These are phyloP conservation scores for Raffaelea ambrosiae DNA, from an alignment of 2,329 filamentous ascomycete species.

Conservation along the genomic window DNA sequence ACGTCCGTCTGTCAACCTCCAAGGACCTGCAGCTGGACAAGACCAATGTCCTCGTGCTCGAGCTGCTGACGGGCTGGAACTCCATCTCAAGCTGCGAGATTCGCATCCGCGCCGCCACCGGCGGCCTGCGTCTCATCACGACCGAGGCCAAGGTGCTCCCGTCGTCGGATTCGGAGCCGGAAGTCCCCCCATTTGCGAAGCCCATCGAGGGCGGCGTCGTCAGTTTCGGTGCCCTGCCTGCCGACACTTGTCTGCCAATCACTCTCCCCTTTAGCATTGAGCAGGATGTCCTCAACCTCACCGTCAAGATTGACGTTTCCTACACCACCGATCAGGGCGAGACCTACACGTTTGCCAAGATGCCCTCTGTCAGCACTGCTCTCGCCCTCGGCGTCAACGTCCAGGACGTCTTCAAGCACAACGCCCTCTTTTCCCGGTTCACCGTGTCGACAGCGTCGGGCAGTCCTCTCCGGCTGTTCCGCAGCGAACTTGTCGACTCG, in stretches of 20 bases:
- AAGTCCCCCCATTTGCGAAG: constrained; percentile 29
- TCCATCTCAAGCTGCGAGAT: constrained; percentile 50
- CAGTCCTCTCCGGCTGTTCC: constrained; percentile 66
- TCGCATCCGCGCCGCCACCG: constrained; percentile 55
- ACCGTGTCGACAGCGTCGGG: constrained; percentile 74
- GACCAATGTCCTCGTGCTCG: constrained; percentile 67
- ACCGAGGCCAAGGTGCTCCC: constrained; percentile 44
- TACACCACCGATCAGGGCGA: constrained; percentile 54
- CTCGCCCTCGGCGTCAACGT: constrained; percentile 91
- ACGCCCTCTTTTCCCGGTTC: constrained; percentile 77
- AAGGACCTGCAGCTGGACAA: constrained; percentile 71
- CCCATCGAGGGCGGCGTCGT: constrained; percentile 47
- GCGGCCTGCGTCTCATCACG: constrained; percentile 55
- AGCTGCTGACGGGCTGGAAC: constrained; percentile 68
- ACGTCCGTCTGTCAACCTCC: constrained; percentile 57
- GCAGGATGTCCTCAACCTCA: constrained; percentile 61
- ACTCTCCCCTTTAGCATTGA: constrained; percentile 78
- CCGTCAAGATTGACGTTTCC: constrained; percentile 64
- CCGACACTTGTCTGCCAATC: constrained; percentile 44
- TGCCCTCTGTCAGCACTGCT: constrained; percentile 58
- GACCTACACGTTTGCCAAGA: constrained; percentile 43
- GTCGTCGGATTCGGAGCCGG: too few relatives aligned
- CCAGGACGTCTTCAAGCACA: constrained; percentile 86
- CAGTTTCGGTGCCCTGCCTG: constrained; percentile 36
- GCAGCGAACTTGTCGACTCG: constrained; percentile 62